These are phyloP conservation scores for Cyclotella sp. DNA, from an alignment of 108 stramenopile species.

Conservation along the genomic window DNA sequence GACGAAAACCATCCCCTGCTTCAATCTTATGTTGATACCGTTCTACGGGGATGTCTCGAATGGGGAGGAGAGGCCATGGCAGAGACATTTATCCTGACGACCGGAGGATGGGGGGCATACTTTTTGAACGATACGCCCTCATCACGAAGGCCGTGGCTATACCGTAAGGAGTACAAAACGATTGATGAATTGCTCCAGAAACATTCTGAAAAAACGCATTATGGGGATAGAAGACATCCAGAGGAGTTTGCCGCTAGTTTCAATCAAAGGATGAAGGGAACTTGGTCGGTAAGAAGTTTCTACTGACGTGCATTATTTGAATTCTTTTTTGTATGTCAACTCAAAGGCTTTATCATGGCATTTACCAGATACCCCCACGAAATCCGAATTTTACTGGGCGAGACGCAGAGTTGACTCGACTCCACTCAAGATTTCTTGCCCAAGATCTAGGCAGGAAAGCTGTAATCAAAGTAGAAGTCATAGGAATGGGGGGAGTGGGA, in stretches of 20 bases:
- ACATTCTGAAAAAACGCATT: constrained; percentile 52
- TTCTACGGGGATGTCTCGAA: constrained; percentile 74
- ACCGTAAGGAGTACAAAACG: constrained; percentile 66
- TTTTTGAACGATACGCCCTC: constrained; percentile 78
- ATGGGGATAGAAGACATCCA: constrained; percentile 64
- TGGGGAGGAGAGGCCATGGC: constrained; percentile 78
- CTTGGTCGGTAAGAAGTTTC: constrained; percentile 47
- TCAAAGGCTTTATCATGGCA: background rate
- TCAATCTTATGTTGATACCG: constrained; percentile 78
- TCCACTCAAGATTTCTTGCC: constrained; percentile 38
- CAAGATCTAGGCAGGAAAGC: constrained; percentile 44
- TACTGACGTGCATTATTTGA: too few species aligned
- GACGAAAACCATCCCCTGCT: constrained; percentile 73
- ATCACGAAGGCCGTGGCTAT: constrained; percentile 68
- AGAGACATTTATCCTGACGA: constrained; percentile 60
- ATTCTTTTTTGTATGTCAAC: too few species aligned
- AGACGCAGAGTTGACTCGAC: constrained; percentile 49
- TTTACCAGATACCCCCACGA: constrained; percentile 46
- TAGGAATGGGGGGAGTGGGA: constrained; percentile 65
- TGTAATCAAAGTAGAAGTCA: constrained; percentile 59
- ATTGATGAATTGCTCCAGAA: constrained; percentile 64
- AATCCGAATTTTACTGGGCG: constrained; percentile 68
- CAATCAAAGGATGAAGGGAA: constrained; percentile 53
- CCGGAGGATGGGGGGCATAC: constrained; percentile 64
- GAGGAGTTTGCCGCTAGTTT: constrained; percentile 78